Evolutionary conservation across 805 yeast species (phyloP).

Genomic region (Ogataea glucozyma): DNA sequence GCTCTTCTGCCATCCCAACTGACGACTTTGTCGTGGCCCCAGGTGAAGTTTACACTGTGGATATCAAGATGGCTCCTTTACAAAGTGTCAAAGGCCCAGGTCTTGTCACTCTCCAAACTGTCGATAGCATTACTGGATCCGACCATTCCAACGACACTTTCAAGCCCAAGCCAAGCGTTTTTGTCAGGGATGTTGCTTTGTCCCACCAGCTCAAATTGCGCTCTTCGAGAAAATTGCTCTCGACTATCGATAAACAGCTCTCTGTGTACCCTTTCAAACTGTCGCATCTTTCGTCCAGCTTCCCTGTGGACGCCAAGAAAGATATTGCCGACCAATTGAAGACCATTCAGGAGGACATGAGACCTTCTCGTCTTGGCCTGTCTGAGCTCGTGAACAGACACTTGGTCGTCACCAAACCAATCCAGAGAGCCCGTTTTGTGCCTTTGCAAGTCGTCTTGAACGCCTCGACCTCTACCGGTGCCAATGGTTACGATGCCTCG

Average conservation of each 20-base stretch:
- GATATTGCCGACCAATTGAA: slow-evolving; percentile 43
- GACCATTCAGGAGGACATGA: slow-evolving; percentile 54
- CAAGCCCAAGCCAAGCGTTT: slow-evolving; percentile 67
- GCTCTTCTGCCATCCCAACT: slow-evolving; percentile 65
- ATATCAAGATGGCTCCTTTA: slow-evolving; percentile 76
- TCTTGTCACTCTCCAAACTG: slow-evolving; percentile 62
- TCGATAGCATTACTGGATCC: slow-evolving; percentile 65
- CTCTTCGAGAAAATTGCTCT: slow-evolving; percentile 69
- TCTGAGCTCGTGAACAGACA: slow-evolving; percentile 79
- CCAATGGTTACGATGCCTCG: slow-evolving; percentile 63
- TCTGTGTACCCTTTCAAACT: slow-evolving; percentile 94
- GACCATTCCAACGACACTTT: slow-evolving; percentile 53
- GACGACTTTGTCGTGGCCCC: slow-evolving; percentile 71
- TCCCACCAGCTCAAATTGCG: slow-evolving; percentile 73
- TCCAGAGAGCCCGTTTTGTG: slow-evolving; percentile 68
- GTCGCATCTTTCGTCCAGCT: slow-evolving; percentile 61
- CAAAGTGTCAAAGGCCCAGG: slow-evolving; percentile 55
- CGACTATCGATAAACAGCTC: slow-evolving; percentile 65
- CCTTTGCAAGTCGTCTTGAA: slow-evolving; percentile 68
- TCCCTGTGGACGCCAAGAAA: slow-evolving; percentile 54
- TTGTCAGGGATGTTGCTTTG: slow-evolving; percentile 84
- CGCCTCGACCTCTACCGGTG: slow-evolving; percentile 65
- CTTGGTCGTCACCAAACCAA: slow-evolving; percentile 71
- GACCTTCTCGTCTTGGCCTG: slow-evolving; percentile 70
- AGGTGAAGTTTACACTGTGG: slow-evolving; percentile 87